Percentiles rank a stretch among this genome's conserved stretches.
Conservation (phyloP, 1,139 yeast genomes). For the Scheffersomyces quercinus region DNA sequence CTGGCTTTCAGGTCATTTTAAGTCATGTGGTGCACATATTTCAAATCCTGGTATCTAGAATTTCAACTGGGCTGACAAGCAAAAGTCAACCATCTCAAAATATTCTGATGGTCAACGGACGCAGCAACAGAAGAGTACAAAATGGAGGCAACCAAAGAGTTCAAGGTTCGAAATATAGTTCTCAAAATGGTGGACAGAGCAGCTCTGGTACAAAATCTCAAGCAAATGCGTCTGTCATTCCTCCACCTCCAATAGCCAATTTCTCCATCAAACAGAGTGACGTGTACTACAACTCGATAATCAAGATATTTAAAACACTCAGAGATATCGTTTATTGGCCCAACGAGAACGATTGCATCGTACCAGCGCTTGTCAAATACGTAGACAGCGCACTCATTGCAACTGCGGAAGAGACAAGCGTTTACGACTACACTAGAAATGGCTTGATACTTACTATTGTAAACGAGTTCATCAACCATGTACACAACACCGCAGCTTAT, state of each 20-base stretch:
- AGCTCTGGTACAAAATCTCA: slow-evolving; percentile 8
- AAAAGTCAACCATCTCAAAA: slow-evolving; percentile 3
- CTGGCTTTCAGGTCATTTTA: slow-evolving; percentile 41
- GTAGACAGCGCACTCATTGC: slow-evolving; percentile 36
- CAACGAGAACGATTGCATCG: slow-evolving; percentile 5
- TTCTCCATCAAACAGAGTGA: slow-evolving; percentile 26
- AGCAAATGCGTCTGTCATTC: slow-evolving; percentile 12
- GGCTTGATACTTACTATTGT: slow-evolving; percentile 48
- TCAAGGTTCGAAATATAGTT: no score
- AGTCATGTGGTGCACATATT: slow-evolving; percentile 41
- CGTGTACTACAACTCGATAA: slow-evolving; percentile 36
- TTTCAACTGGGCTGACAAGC: slow-evolving; percentile 16
- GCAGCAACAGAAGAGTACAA: no score
- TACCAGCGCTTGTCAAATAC: slow-evolving; percentile 14
- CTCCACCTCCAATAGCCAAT: slow-evolving; percentile 10
- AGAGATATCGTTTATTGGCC: slow-evolving; percentile 43
- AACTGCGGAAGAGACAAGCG: slow-evolving; percentile 42
- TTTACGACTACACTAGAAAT: slow-evolving; percentile 47
- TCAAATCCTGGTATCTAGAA: slow-evolving; percentile 34
- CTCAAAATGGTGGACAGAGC: neutral
- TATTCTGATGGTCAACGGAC: no score
- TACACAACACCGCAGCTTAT: slow-evolving; percentile 19
- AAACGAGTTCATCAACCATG: slow-evolving; percentile 47
- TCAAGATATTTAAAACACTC: slow-evolving; percentile 45
- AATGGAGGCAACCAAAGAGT: no score